Conservation (phyloP, 176 grass and related monocot species). For the Carex cristatella region DNA sequence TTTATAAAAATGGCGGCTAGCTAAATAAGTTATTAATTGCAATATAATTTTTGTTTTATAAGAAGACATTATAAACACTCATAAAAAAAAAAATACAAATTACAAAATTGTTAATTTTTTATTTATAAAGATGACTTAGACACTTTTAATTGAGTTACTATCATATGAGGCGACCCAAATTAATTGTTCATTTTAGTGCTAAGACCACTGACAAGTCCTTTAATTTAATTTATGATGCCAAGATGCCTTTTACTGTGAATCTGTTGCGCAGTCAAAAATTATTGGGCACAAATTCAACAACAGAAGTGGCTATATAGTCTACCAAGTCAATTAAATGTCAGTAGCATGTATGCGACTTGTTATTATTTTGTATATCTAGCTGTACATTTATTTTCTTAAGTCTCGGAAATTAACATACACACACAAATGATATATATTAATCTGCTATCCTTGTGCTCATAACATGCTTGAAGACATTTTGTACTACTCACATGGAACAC, state of each 20-base stretch:
- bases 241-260: background rate
- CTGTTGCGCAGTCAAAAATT: conserved; percentile 2
- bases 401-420: background rate
- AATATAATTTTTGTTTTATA: too few relatives aligned
- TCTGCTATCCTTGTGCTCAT: conserved; percentile 10
- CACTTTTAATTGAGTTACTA: background rate
- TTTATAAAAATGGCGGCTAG: too few relatives aligned
- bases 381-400: background rate
- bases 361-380: background rate
- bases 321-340: conserved; percentile 10
- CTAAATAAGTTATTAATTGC: too few relatives aligned
- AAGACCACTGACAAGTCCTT: background rate
- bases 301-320: background rate
- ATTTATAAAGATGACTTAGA: too few relatives aligned
- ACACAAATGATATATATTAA: background rate
- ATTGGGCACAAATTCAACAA: conserved; percentile 2
- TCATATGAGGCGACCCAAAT: background rate
- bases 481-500: conserved; percentile 5
- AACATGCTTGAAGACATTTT: conserved; percentile 23
- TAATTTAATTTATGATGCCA: background rate
- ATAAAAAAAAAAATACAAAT: too few relatives aligned
- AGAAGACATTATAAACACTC: too few relatives aligned
- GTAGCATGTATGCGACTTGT: background rate
- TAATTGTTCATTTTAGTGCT: background rate
- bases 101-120: too few relatives aligned